Conservation (phyloP, 176 grass and related monocot genomes). For the Aegilops longissima region DNA sequence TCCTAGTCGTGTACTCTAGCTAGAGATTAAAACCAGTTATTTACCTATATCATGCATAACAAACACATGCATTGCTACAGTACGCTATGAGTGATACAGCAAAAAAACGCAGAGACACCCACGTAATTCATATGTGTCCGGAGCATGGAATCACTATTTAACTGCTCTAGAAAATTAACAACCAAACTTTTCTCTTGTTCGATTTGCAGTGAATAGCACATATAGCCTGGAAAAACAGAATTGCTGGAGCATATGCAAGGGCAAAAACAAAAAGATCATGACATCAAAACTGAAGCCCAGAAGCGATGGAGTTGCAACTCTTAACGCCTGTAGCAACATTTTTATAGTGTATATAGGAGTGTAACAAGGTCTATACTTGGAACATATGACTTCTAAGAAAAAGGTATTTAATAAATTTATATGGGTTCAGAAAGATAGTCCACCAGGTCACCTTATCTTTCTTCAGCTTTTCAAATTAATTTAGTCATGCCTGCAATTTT, state of each 20-base stretch:
- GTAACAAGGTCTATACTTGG: neutral
- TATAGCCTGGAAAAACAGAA: neutral
- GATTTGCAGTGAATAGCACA: neutral
- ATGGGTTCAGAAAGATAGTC: neutral
- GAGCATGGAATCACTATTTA: neutral
- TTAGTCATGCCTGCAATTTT: neutral
- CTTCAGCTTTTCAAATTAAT: neutral
- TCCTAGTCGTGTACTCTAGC: neutral
- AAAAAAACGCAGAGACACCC: neutral
- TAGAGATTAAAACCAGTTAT: neutral
- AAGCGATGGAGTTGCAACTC: too few relatives aligned
- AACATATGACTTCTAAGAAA: neutral
- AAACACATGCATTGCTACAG: neutral
- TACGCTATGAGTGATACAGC: neutral
- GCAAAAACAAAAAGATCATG: neutral
- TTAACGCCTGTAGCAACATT: neutral
- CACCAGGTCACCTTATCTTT: neutral
- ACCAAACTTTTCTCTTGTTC: neutral
- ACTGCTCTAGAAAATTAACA: neutral
- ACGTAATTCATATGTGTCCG: neutral
- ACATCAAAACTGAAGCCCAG: neutral
- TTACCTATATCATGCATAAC: neutral
- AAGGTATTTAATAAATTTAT: neutral
- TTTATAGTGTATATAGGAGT: slow-evolving; percentile 1
- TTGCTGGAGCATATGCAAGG: neutral